Conservation (phyloP, 228 moss, liverwort and hornwort species). For the Sphagnum magellanicum region DNA sequence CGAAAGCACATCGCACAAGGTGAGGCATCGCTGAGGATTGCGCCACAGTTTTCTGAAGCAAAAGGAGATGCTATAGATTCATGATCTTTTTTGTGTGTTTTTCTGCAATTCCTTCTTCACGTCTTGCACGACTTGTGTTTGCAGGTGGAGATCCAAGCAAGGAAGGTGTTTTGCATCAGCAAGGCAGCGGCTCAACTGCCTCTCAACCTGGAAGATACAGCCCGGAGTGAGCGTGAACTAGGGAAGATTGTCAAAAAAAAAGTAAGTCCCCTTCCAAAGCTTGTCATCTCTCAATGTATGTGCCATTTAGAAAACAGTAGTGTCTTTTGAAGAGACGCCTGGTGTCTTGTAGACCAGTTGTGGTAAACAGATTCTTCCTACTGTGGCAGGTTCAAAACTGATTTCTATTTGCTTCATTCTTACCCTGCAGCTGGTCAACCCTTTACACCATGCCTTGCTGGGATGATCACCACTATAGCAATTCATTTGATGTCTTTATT, state of each 20-base stretch:
- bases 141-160: conserved; percentile 77
- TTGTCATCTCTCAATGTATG: background rate
- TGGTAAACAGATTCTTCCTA: no score
- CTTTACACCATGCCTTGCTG: conserved; percentile 91
- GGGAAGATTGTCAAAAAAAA: conserved; percentile 77
- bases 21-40: conserved; percentile 4
- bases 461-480: conserved; percentile 71
- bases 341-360: no score
- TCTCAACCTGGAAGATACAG: conserved; percentile 81
- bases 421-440: conserved; percentile 73
- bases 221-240: conserved; percentile 75
- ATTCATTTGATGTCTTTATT: conserved; percentile 92
- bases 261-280: conserved; percentile 30
- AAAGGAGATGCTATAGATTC: conserved; percentile 3
- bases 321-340: no score
- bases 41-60: no score
- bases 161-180: conserved; percentile 66
- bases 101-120: conserved; percentile 41
- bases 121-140: conserved; percentile 59
- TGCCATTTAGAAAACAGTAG: no score
- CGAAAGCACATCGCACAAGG: conserved; percentile 42
- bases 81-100: conserved; percentile 35
- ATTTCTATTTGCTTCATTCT: conserved; percentile 79
- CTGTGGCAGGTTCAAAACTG: conserved; percentile 55
- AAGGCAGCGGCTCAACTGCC: conserved; percentile 70